Conservation (phyloP, 78 protist genomes). For the Tieghemostelium lacteum region DNA sequence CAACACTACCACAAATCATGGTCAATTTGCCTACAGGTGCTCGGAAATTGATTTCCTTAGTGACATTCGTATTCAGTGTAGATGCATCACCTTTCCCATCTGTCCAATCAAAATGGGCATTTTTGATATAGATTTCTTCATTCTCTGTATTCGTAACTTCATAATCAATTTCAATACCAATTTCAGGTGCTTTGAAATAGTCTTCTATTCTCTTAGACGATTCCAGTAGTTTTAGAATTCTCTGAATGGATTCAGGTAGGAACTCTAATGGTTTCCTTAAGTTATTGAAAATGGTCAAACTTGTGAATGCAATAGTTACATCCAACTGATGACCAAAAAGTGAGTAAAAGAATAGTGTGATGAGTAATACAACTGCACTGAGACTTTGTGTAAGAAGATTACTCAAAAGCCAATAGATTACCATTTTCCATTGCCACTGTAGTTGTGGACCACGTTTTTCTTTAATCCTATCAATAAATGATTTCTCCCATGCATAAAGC, state of each 20-base stretch:
- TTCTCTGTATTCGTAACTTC: neutral
- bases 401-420: conserved; percentile 5
- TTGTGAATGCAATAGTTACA: conserved; percentile 38
- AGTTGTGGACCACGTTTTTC: conserved; percentile 4
- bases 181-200: conserved; percentile 5
- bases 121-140: neutral
- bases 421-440: neutral
- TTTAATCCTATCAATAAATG: conserved; percentile 23
- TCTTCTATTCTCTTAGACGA: conserved; percentile 27
- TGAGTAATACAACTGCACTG: conserved; percentile 25
- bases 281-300: conserved; percentile 27
- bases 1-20: conserved; percentile 88
- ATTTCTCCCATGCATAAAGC: conserved; percentile 60
- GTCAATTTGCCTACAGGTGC: conserved; percentile 73
- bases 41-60: conserved; percentile 13
- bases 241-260: conserved; percentile 37
- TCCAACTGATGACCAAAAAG: conserved; percentile 18
- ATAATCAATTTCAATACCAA: neutral
- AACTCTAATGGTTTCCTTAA: conserved; percentile 41
- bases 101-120: conserved; percentile 17
- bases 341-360: conserved; percentile 5
- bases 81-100: neutral
- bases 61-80: neutral
- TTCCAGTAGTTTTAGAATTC: neutral
- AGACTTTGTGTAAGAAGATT: conserved; percentile 2